Conservation (phyloP, 1,139 yeast species). For the Saccharomyces hybrid region DNA sequence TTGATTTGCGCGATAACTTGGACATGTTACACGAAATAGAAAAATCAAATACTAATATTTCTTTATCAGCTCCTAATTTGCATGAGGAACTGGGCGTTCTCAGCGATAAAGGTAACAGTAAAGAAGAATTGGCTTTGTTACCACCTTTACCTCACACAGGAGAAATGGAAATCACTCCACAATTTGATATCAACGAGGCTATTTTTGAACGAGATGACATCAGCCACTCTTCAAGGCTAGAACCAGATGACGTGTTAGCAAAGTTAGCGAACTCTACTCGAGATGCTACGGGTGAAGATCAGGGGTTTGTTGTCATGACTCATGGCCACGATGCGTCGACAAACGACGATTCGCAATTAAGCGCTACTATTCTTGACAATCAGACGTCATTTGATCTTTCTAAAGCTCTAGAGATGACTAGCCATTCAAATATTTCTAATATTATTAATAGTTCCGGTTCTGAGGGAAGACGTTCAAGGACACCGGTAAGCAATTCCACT, state of each 20-base stretch:
- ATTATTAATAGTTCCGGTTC: not conserved
- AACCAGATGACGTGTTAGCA: not conserved
- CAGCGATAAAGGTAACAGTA: conserved; percentile 6
- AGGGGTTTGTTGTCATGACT: not conserved
- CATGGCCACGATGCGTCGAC: not conserved
- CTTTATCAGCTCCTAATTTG: not conserved
- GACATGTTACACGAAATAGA: not conserved
- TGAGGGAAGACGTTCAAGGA: not conserved
- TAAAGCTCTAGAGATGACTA: conserved; percentile 28
- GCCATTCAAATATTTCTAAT: conserved; percentile 1
- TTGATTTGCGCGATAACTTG: not conserved
- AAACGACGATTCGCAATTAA: conserved; percentile 1
- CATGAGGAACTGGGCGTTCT: not conserved
- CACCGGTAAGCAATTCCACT: not conserved
- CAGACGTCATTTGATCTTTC: conserved; percentile 27
- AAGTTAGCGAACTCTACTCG: not conserved
- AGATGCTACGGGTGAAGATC: not conserved
- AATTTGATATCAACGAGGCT: conserved; percentile 4
- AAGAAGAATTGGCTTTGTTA: conserved; percentile 20
- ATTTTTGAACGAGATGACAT: conserved; percentile 1
- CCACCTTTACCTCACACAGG: conserved; percentile 27
- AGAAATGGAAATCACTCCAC: conserved; percentile 6
- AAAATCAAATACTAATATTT: not conserved
- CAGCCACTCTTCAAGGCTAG: not conserved
- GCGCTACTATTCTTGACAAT: conserved; percentile 3